phyloP scores from a whole-genome alignment of 164 flowering plant species.

The Platanus orientalis region DNA sequence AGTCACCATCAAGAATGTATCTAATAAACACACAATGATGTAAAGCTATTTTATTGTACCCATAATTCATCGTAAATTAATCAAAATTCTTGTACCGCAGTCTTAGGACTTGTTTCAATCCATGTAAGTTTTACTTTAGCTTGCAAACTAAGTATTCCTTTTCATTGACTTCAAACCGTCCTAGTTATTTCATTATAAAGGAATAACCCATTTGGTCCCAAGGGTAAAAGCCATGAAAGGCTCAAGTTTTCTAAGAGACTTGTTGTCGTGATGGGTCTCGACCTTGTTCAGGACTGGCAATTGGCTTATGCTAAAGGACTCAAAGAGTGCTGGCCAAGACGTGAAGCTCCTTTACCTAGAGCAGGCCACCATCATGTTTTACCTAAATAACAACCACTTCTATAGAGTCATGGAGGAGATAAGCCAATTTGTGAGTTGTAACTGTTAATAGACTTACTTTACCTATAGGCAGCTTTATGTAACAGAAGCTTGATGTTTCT shows the following conservation, averaged over 20 bases:
- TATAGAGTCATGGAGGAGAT: constrained; percentile 73
- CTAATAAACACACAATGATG: too few relatives aligned
- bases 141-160: too few relatives aligned
- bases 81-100: too few relatives aligned
- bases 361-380: constrained; percentile 79
- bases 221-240: constrained; percentile 40
- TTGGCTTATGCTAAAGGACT: constrained; percentile 67
- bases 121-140: too few relatives aligned
- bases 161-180: too few relatives aligned
- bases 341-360: constrained; percentile 67
- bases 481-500: constrained; percentile 31
- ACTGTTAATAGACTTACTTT: constrained; percentile 36
- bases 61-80: too few relatives aligned
- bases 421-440: constrained; percentile 50
- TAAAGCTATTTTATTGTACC: too few relatives aligned
- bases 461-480: constrained; percentile 20
- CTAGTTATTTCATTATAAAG: too few relatives aligned
- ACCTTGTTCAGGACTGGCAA: constrained; percentile 84
- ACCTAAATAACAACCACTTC: constrained; percentile 75
- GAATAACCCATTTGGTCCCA: constrained; percentile 79
- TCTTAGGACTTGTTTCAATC: too few relatives aligned
- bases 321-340: constrained; percentile 48
- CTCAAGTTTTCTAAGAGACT: too few relatives aligned
- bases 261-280: constrained; percentile 74
- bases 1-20: too few relatives aligned